Evolutionary conservation across 176 grass and related monocot species (phyloP), one percentile per base, ranked within the genome.

Genomic region (Bonia amplexicaulis): DNA sequence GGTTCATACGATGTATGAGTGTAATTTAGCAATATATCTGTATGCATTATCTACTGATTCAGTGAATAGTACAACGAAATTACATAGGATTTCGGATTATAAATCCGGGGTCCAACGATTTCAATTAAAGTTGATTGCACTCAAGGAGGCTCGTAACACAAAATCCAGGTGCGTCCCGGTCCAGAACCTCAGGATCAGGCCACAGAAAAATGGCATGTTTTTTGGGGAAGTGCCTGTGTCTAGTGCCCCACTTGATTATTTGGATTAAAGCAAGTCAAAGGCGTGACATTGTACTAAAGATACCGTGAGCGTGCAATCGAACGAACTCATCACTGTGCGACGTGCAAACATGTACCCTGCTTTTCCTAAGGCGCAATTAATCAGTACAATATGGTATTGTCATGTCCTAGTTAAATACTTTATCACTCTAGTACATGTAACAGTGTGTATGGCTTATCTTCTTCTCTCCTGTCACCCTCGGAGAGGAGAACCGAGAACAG

Each of bases 261-360:
- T 23, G 15, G 76, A 80, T 51, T 49, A 64, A 63, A 86, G 20
- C 23, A 82, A 72, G 46, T 78, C 57, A 82, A 71, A 31, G 6
- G 17, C 12, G 17, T 80, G 33, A 86, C 19, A 55, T 20, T 71
- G 41, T 55, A 27, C 20, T 27, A 19, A 2, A 55, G 31, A 75
- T 85, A 16, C 16, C 52, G 14, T 54, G 23, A 7, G 2, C 16
- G 40, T 66, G 63, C 57, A 54, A 1, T 20, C 26, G 44, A 73
- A 13, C 77, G 12, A 66, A 85, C 27, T 85, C 61, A 74, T 27
- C 16, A 55, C 7, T 41, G 15, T 39, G 6, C 23, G 15, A 69
- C 20, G 13, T 6, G 54, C 20, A 46, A 15, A 73, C 85, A 74
- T 40, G 77, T 33, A 55, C 39, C 6, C 4, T 45, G 20, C 55